Evolutionary conservation across 345 rosid genomes (phyloP).

Genomic region (Cardamine resedifolia): DNA sequence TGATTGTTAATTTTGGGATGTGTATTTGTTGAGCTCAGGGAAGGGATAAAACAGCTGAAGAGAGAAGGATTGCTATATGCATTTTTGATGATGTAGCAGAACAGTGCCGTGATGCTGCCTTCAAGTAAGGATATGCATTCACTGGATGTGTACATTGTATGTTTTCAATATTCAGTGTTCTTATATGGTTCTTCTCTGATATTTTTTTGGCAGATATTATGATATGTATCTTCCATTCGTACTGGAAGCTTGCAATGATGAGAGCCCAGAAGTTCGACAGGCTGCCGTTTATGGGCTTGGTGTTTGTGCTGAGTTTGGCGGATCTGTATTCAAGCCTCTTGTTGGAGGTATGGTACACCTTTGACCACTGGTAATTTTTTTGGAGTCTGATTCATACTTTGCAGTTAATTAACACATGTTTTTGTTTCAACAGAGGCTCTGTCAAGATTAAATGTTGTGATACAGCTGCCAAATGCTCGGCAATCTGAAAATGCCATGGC

Average conservation of each 20-base stretch:
- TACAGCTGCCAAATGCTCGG: constrained; percentile 74
- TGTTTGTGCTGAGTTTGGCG: constrained; percentile 99
- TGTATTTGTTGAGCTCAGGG: constrained; percentile 52
- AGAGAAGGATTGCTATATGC: constrained; percentile 99
- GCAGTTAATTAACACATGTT: constrained; percentile 24
- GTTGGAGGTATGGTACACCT: constrained; percentile 68
- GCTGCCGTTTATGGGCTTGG: constrained; percentile 99
- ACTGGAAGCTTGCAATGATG: constrained; percentile 98
- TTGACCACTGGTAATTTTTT: constrained; percentile 9
- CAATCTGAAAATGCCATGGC: constrained; percentile 92
- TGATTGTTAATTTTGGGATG: not conserved
- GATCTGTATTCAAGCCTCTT: constrained; percentile 81
- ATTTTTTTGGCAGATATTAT: constrained; percentile 63
- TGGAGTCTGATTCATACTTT: not conserved
- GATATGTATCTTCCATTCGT: constrained; percentile 95
- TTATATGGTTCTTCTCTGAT: constrained; percentile 21
- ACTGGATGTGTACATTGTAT: not conserved
- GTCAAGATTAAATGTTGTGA: constrained; percentile 88
- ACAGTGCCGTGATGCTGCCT: constrained; percentile 93
- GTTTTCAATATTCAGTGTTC: constrained; percentile 13
- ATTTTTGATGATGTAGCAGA: constrained; percentile 99
- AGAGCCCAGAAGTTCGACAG: constrained; percentile 95
- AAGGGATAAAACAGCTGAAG: constrained; percentile 97
- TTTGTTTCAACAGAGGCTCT: constrained; percentile 74
- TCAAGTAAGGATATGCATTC: constrained; percentile 56